phyloP scores from a whole-genome alignment of 2,329 filamentous ascomycete genomes.

The Ophiostoma angusticollis region DNA sequence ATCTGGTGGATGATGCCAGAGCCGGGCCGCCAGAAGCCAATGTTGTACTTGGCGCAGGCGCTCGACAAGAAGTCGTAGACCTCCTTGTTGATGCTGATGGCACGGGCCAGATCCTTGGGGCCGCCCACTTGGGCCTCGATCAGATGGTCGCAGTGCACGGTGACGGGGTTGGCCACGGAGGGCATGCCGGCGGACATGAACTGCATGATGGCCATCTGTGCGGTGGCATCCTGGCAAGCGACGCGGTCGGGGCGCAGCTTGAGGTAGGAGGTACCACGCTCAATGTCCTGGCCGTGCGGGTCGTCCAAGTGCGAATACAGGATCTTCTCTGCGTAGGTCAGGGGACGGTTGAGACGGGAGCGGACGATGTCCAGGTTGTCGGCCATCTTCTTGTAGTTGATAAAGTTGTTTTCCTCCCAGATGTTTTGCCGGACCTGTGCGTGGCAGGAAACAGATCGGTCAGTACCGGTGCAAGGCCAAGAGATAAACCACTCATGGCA shows the following conservation, averaged over 20 bases:
- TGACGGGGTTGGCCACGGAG: conserved; percentile 83
- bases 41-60: conserved; percentile 98
- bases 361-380: conserved; percentile 92
- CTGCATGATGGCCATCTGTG: conserved; percentile 98
- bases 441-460: neutral
- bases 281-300: conserved; percentile 87
- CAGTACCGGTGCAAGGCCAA: neutral
- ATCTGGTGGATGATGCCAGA: conserved; percentile 99
- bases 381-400: conserved; percentile 99
- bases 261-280: conserved; percentile 90
- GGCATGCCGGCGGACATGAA: conserved; percentile 99
- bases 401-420: conserved; percentile 90
- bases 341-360: conserved; percentile 75
- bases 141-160: conserved; percentile 97
- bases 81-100: conserved; percentile 93
- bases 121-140: conserved; percentile 95
- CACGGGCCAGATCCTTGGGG: conserved; percentile 82
- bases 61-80: conserved; percentile 95
- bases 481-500: neutral
- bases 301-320: conserved; percentile 98
- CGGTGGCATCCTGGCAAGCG: conserved; percentile 97
- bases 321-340: conserved; percentile 96
- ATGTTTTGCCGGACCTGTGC: conserved; percentile 79
- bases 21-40: conserved; percentile 98
- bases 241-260: conserved; percentile 95